Conservation (phyloP, 179 eudicot species). For the Sideroxylon spinosum region DNA sequence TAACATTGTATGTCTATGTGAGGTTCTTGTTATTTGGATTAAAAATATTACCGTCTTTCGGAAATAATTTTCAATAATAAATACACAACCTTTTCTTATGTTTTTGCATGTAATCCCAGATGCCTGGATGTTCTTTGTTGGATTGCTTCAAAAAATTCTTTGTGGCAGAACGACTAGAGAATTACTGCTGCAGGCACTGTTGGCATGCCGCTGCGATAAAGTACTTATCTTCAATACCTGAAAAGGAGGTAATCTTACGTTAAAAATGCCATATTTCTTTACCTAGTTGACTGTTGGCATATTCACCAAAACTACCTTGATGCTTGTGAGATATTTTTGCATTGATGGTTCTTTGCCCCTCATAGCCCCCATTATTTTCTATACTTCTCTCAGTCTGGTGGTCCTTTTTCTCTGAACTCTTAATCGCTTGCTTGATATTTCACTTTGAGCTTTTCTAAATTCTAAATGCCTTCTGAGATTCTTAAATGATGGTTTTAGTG, state of each 20-base stretch:
- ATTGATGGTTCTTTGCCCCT: neutral
- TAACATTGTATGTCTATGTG: constrained; percentile 44
- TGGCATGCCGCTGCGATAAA: constrained; percentile 84
- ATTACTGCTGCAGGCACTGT: constrained; percentile 66
- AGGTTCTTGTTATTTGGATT: constrained; percentile 9
- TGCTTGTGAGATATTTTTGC: no score
- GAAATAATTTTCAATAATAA: neutral
- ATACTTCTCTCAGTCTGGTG: neutral
- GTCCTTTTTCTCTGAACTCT: neutral
- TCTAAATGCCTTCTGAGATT: neutral
- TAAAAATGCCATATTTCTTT: neutral
- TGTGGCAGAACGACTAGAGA: constrained; percentile 62
- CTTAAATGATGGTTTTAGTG: constrained; percentile 2
- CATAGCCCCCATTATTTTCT: neutral
- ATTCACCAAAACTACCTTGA: neutral
- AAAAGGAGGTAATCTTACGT: constrained; percentile 43
- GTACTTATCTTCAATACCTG: constrained; percentile 40
- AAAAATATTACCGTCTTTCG: constrained; percentile 10
- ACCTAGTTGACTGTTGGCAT: neutral
- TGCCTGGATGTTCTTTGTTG: constrained; percentile 51
- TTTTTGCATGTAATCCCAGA: constrained; percentile 37
- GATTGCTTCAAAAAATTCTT: constrained; percentile 72
- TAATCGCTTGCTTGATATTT: neutral
- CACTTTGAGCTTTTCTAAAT: neutral
- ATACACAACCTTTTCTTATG: neutral